A percentile compares a stretch with the other conserved stretches of the same genome.
These are phyloP conservation scores for Spizellomyces punctatus DNA, from an alignment of 192 early-diverging fungal genomes.

Conservation along the genomic window DNA sequence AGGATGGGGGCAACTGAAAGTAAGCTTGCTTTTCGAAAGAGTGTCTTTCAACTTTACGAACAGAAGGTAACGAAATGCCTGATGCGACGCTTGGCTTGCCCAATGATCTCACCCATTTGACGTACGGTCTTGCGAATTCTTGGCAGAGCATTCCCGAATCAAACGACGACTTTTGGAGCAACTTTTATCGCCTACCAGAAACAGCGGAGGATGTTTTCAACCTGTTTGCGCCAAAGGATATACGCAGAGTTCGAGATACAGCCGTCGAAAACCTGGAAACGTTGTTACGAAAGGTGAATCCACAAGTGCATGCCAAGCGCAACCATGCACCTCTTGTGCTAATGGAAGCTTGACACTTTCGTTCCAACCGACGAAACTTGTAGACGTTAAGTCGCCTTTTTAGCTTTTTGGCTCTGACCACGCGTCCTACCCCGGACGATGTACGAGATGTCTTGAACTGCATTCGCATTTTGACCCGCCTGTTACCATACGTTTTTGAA, in stretches of 20 bases:
- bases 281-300: constrained; percentile 68
- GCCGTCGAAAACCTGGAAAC: constrained; percentile 78
- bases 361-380: not conserved
- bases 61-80: constrained; percentile 61
- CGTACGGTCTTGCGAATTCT: too few relatives aligned
- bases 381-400: constrained; percentile 26
- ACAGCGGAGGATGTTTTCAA: constrained; percentile 83
- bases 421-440: constrained; percentile 54
- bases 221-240: constrained; percentile 81
- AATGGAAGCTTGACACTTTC: not conserved
- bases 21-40: constrained; percentile 86
- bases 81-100: not conserved
- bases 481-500: constrained; percentile 88
- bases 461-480: constrained; percentile 77
- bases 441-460: constrained; percentile 76
- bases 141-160: constrained; percentile 14
- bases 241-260: constrained; percentile 73
- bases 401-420: constrained; percentile 10
- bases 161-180: constrained; percentile 34
- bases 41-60: constrained; percentile 83
- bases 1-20: constrained; percentile 87
- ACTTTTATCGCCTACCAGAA: constrained; percentile 77
- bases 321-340: not conserved
- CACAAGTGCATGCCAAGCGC: not conserved
- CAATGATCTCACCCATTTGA: not conserved